Base-by-base conservation (phyloP, 768 basidiomycete species). In the Pulveroboletus sp. region DNA sequence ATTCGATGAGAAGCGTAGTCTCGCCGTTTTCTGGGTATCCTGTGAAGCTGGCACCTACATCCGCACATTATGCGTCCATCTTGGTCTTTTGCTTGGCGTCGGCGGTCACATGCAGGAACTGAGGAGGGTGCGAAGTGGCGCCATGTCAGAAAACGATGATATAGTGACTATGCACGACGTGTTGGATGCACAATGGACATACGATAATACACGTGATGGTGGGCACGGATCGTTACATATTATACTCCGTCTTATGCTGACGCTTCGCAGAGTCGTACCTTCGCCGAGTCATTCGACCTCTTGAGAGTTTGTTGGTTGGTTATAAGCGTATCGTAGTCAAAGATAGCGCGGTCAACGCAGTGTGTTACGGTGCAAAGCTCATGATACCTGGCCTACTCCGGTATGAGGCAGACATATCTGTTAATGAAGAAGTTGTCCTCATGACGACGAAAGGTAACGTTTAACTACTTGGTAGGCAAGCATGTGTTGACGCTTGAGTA, bases 61-160 rank as follows among this genome's bases (percentile, higher is more conserved):
- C 58, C 87, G 97, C 66, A 99, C 97, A 1, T 78, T 99, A 38
- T 99, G 97, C 67, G 97, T 99, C 13, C 97, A 99, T 71, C 74
- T 99, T 45, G 97, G 97, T 50, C 77, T 99, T 43, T 52, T 99
- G 35, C 75, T 97, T 32, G 97, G 97, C 52, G 95, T 98, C 24
- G 97, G 97, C 20, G 97, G 94, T n/a, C 97, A 99, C 70, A 99
- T 99, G 97, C 95, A 99, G 72, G 97, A 99, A 68, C 78, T 99
- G 50, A 79, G 97, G 59, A 76, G 97, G 60, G 95, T 98, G 13
- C 76, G 97, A 56, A 91, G 87, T 65, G 97, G 97, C 61, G 95
- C 94, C 41, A 86, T 97, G 81, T 90, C 88, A 41, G 97, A 99
- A 74, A 94, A 91, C 65, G 95, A 98, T 65, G 94, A 94, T 59